phyloP scores from a whole-genome alignment of 352 stramenopile genomes.

The Globisporangium paroecandrum region DNA sequence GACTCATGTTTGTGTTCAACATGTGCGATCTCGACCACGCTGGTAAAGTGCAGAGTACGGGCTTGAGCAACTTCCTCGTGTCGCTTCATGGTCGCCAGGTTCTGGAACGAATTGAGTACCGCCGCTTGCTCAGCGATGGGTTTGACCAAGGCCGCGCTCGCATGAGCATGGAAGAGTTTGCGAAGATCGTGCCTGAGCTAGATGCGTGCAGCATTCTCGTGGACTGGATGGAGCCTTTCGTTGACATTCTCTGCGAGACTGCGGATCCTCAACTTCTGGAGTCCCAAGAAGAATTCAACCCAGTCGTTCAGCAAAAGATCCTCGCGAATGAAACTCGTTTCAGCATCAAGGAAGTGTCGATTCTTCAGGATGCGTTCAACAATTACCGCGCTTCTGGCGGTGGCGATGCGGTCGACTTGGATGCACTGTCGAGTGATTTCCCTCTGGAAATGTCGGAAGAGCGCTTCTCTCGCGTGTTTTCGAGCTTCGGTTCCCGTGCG shows the following conservation, averaged over 20 bases:
- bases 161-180: slow-evolving; percentile 74
- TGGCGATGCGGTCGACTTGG: slow-evolving; percentile 70
- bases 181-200: slow-evolving; percentile 53
- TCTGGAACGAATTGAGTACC: slow-evolving; percentile 72
- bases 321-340: slow-evolving; percentile 81
- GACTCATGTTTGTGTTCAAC: slow-evolving; percentile 79
- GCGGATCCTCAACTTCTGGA: slow-evolving; percentile 74
- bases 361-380: slow-evolving; percentile 83
- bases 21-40: slow-evolving; percentile 88
- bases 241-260: slow-evolving; percentile 83
- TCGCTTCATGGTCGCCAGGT: slow-evolving; percentile 75
- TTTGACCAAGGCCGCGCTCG: slow-evolving; percentile 80
- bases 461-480: slow-evolving; percentile 71
- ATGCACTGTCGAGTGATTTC: slow-evolving; percentile 75
- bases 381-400: slow-evolving; percentile 72
- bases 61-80: slow-evolving; percentile 82
- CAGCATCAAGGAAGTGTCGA: slow-evolving; percentile 69
- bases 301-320: slow-evolving; percentile 86
- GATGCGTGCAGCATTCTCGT: slow-evolving; percentile 54
- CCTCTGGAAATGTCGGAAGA: slow-evolving; percentile 83
- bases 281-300: slow-evolving; percentile 87
- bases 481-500: slow-evolving; percentile 72
- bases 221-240: slow-evolving; percentile 84
- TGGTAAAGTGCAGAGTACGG: slow-evolving; percentile 83
- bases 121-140: slow-evolving; percentile 65